Conservation (phyloP, 495 filamentous ascomycete species). For the Mytilinidion resinicola region DNA sequence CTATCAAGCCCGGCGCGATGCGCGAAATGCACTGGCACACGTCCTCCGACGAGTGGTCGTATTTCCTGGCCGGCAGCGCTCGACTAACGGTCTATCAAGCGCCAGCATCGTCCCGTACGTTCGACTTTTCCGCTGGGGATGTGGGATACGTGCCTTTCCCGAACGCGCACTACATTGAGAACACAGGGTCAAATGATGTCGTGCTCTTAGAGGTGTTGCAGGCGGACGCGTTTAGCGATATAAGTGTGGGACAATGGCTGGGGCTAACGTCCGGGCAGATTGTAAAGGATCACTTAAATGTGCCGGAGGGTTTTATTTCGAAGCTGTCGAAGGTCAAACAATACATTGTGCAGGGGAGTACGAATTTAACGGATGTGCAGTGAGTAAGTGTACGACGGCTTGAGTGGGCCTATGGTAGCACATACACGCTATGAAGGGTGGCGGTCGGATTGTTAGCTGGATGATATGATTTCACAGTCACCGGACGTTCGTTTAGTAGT, state of each 20-base stretch:
- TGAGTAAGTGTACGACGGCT: too few species aligned
- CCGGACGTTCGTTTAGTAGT: too few species aligned
- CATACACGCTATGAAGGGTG: too few species aligned
- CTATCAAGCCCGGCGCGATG: conserved; percentile 62
- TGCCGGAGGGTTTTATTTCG: conserved; percentile 14
- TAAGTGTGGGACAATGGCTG: conserved; percentile 62
- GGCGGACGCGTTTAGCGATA: conserved; percentile 55
- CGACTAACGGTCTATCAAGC: conserved; percentile 64
- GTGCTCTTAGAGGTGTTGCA: conserved; percentile 65
- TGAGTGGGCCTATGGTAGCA: too few species aligned
- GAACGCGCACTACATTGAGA: conserved; percentile 66
- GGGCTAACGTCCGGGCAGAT: conserved; percentile 55
- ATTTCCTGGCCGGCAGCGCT: conserved; percentile 61
- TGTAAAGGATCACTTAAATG: conserved; percentile 38
- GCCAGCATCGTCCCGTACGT: conserved; percentile 53
- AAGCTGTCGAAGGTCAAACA: conserved; percentile 27
- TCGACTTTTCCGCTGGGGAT: conserved; percentile 68
- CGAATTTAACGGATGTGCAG: conserved; percentile 10
- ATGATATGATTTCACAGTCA: too few species aligned
- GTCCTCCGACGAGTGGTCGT: conserved; percentile 66
- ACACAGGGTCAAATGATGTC: conserved; percentile 58
- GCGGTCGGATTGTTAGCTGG: too few species aligned
- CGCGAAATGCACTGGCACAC: conserved; percentile 78
- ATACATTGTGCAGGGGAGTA: conserved; percentile 28
- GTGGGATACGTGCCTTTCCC: conserved; percentile 62